Percentiles rank a stretch among this genome's conserved stretches.
Conservation (phyloP, 75 land plant species). For the Azolla pinnata region DNA sequence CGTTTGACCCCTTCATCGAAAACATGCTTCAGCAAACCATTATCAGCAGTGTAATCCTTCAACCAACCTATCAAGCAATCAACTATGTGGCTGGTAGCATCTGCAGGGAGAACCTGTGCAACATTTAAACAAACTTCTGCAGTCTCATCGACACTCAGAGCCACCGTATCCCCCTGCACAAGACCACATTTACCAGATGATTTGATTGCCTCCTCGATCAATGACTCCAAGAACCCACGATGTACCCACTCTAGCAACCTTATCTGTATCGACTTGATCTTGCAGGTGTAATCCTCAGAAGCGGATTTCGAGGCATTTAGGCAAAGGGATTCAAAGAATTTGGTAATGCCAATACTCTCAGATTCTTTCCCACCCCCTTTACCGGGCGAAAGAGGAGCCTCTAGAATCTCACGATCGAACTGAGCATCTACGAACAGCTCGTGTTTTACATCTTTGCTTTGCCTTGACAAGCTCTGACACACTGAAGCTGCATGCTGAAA, state of each 20-base stretch:
- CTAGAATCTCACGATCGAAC: too few species aligned
- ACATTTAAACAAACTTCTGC: conserved; percentile 18
- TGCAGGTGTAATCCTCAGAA: too few species aligned
- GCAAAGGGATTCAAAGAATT: not conserved
- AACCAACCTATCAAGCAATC: conserved; percentile 6
- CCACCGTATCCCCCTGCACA: not conserved
- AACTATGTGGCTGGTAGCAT: conserved; percentile 14
- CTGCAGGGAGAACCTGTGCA: conserved; percentile 14
- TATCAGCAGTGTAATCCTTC: not conserved
- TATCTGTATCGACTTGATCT: conserved; percentile 1
- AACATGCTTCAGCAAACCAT: not conserved
- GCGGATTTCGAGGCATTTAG: too few species aligned
- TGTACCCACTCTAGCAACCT: conserved; percentile 24
- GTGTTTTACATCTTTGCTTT: too few species aligned
- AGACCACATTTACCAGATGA: not conserved
- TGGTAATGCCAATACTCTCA: not conserved
- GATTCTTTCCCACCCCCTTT: too few species aligned
- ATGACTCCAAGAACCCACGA: conserved; percentile 22
- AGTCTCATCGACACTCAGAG: conserved; percentile 6
- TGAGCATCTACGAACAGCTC: too few species aligned
- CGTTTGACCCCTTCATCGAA: conserved; percentile 2
- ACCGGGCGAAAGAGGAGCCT: too few species aligned
- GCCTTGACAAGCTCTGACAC: too few species aligned
- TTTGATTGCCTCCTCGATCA: conserved; percentile 15
- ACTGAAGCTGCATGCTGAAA: too few species aligned